Evolutionary conservation across 192 early-diverging fungal species (phyloP).

Genomic region (Umbelopsis vinacea): DNA sequence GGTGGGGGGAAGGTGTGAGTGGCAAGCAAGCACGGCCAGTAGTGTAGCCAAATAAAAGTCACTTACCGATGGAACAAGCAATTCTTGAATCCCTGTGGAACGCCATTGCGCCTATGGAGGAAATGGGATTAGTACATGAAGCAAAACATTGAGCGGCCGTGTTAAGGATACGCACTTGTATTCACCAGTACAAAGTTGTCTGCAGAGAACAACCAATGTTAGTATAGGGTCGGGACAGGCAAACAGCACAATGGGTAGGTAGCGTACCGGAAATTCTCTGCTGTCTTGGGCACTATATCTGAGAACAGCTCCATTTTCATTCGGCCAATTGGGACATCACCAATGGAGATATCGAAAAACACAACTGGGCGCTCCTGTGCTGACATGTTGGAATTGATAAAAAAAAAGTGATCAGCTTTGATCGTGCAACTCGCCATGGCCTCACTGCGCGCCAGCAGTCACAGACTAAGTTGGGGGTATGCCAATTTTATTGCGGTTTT

Average conservation of each 20-base stretch:
- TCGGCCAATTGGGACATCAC: slow-evolving; percentile 59
- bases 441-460: no score
- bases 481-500: no score
- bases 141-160: no score
- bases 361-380: slow-evolving; percentile 47
- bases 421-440: no score
- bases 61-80: slow-evolving; percentile 76
- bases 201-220: slow-evolving; percentile 26
- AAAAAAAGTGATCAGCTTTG: background rate
- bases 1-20: background rate
- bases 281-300: slow-evolving; percentile 73
- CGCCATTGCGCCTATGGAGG: slow-evolving; percentile 64
- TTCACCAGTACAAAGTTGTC: slow-evolving; percentile 93
- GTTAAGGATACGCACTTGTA: slow-evolving; percentile 51
- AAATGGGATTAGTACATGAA: background rate
- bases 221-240: no score
- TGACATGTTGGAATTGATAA: background rate
- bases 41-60: background rate
- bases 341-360: slow-evolving; percentile 83
- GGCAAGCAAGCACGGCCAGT: background rate
- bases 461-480: no score
- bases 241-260: no score
- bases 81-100: slow-evolving; percentile 87
- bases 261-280: slow-evolving; percentile 80
- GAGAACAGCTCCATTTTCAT: slow-evolving; percentile 79